Evolutionary conservation across 441 rosid species (phyloP), one percentile per base, ranked within the genome.

Genomic region (Arabidopsis hybrid): DNA sequence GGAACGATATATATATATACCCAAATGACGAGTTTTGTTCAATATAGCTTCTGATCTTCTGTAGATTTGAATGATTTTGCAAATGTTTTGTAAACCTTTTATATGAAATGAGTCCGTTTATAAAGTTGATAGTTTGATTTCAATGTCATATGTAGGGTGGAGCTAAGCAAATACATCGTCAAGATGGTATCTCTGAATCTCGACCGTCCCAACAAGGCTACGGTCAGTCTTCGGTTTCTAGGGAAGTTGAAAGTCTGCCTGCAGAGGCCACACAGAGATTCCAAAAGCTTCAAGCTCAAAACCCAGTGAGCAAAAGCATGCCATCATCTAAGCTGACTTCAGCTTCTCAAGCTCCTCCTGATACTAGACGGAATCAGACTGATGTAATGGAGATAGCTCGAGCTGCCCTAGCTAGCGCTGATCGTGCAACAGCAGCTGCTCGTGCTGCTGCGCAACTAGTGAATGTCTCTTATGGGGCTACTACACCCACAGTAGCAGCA

Each of bases 361-460:
- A 85, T 51, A 34, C 52, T 34, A 82, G 78, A 66, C 67, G 50
- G 68, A 86, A 70, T 58, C 81, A 65, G 18, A 71, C 86, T 36
- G 88, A 90, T 72, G 87, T 87, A 14, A 73, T 92, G 89, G 97
- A 87, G 82, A 84, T 29, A 85, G 99, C 97, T 76, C 89, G 83
- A 69, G 93, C 84, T 43, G 99, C 97, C 61, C 81, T 95, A 80
- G 91, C 97, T 57, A 79, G 80, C 52, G 99, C 97, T 3, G 95
- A 92, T 46, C 91, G 85, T n/a, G 99, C 97, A 62, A 73, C 89
- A 17, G 88, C 91, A 5, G 82, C 91, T 51, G 99, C 97, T 35
- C 97, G 88, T 58, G 89, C 99, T 58, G 96, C 99, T 66, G 94
- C 92, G 12, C 85, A 82, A 45, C 85, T 95, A 40, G 97, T 80